Conservation (phyloP, 2,329 filamentous ascomycete species). For the Aureobasidium lini region DNA sequence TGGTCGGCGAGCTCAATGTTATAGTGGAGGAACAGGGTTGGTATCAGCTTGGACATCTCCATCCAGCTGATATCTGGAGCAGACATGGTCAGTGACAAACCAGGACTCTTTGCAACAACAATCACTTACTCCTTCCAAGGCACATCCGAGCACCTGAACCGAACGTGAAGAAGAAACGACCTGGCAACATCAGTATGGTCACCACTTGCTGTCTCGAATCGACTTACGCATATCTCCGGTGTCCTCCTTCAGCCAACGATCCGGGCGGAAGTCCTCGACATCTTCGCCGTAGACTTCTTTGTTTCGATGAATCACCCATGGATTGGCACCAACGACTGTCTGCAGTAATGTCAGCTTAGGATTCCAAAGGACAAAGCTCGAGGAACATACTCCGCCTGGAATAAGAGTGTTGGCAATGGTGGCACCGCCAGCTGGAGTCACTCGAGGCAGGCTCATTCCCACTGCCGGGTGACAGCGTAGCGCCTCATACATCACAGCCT, state of each 20-base stretch:
- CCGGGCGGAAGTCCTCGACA: conserved; percentile 28
- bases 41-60: conserved; percentile 30
- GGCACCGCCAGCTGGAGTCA: conserved; percentile 31
- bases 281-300: conserved; percentile 25
- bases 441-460: conserved; percentile 33
- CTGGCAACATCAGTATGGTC: conserved; percentile 3
- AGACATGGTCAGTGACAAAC: not conserved
- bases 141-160: conserved; percentile 26
- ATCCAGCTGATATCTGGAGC: conserved; percentile 28
- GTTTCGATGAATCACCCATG: conserved; percentile 29
- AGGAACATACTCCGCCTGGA: conserved; percentile 20
- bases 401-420: conserved; percentile 29
- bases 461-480: conserved; percentile 37
- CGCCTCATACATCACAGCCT: conserved; percentile 38
- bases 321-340: conserved; percentile 25
- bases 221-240: conserved; percentile 17
- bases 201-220: not conserved
- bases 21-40: conserved; percentile 29
- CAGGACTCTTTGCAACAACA: not conserved
- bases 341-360: not conserved
- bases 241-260: conserved; percentile 28
- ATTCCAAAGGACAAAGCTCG: too few species aligned
- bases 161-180: conserved; percentile 31
- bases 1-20: conserved; percentile 28
- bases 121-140: conserved; percentile 16